Evolutionary conservation across 176 grass and related monocot genomes (phyloP), one percentile per base, ranked within the genome.

Genomic region (Carex myosuroides): DNA sequence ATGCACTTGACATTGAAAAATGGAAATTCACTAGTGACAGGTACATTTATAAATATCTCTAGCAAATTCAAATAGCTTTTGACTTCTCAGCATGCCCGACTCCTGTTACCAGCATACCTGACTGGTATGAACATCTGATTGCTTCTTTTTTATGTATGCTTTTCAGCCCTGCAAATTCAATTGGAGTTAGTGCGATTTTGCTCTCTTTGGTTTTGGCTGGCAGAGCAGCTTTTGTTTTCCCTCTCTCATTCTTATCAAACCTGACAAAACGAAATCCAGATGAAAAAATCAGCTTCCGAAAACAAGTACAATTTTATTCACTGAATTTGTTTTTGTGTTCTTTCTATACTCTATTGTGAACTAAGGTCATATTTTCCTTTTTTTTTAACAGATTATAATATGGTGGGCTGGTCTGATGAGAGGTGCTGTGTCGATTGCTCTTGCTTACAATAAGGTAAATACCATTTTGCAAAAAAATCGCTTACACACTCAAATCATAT

Each of bases 361-460:
- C 22, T 32, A 52, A 57, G 57, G 73, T 56, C 53, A 52, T 50
- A 24, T 18, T 6, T 54, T 13, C 42, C 54, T 12, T 10, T 69
- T 82, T 84, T 84, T 69, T 56, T 83, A 13, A 77, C 71, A 99
- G 97, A 42, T 96, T 32, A 85, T 88, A 60, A 92, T 99, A 86
- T 99, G 97, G 97, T 99, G 97, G 97, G 97, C 97, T 46, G 97
- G 97, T 70, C 87, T 99, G 44, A 99, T 99, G 97, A 88, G 97
- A 94, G 97, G 97, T 41, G 97, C 97, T n/a, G 97, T 99, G 13
- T 99, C 97, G 0, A 99, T 99, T 57, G 97, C 97, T 50, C 97
- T 99, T 68, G 97, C 97, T 87, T 99, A 99, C 80, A 99, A 99
- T 58, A 89, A 99, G 97, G 97, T 99, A 80, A 78, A 44, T 39